phyloP scores from a whole-genome alignment of 2,329 filamentous ascomycete species.

The Pseudonectria foliicola region DNA sequence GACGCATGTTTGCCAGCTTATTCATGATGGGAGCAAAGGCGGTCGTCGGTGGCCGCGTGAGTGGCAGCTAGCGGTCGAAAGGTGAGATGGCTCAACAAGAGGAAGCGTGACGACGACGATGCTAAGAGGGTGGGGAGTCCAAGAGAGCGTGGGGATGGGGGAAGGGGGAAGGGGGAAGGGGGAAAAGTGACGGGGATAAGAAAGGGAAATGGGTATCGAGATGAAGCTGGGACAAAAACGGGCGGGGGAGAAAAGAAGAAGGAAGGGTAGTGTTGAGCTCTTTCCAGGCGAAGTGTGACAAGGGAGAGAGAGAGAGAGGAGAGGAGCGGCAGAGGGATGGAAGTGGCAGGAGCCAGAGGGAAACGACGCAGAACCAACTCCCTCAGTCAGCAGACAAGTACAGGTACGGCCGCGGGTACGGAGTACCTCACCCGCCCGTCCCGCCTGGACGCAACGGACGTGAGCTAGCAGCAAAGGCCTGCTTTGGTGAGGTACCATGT shows the following conservation, averaged over 20 bases:
- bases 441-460: too few relatives aligned
- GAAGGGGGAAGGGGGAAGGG: constrained; percentile 6
- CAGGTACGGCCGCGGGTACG: too few relatives aligned
- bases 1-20: constrained; percentile 65
- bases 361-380: background rate
- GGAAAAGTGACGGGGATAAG: constrained; percentile 14
- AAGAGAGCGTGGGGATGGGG: constrained; percentile 10
- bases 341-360: constrained; percentile 10
- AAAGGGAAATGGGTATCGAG: constrained; percentile 17
- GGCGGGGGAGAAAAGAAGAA: constrained; percentile 11
- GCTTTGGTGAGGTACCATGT: too few relatives aligned
- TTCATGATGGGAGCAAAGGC: constrained; percentile 48
- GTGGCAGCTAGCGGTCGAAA: constrained; percentile 21
- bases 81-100: constrained; percentile 15
- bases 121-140: constrained; percentile 4
- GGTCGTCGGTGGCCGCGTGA: constrained; percentile 21
- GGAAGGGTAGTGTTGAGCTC: constrained; percentile 22
- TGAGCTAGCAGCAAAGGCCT: too few relatives aligned
- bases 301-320: constrained; percentile 17
- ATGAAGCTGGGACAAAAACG: constrained; percentile 18
- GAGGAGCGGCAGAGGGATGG: constrained; percentile 9
- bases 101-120: constrained; percentile 3
- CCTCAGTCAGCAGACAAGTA: too few relatives aligned
- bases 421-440: too few relatives aligned
- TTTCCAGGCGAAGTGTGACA: constrained; percentile 21